Conservation (phyloP, 2,329 filamentous ascomycete genomes). For the Fusarium sublunatum region DNA sequence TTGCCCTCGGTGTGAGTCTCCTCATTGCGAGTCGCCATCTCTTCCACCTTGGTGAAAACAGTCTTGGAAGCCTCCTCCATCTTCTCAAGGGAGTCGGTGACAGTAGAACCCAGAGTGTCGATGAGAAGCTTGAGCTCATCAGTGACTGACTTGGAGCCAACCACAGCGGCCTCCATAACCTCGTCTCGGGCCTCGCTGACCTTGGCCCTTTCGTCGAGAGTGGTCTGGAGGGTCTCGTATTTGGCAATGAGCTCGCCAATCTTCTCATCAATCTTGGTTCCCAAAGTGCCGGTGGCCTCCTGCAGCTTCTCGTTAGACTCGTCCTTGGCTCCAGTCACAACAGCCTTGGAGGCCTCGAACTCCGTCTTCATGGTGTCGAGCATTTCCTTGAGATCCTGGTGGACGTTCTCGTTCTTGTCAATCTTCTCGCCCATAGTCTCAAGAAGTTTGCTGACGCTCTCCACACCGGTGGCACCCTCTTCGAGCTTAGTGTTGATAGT, state of each 20-base stretch:
- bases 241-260: conserved; percentile 84
- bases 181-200: conserved; percentile 78
- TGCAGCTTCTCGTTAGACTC: conserved; percentile 84
- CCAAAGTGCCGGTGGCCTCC: conserved; percentile 64
- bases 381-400: conserved; percentile 76
- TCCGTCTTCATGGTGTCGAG: conserved; percentile 82
- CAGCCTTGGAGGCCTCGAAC: conserved; percentile 85
- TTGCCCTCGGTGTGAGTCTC: conserved; percentile 79
- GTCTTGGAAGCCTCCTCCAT: conserved; percentile 89
- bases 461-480: conserved; percentile 77
- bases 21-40: conserved; percentile 79
- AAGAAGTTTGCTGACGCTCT: conserved; percentile 77
- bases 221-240: conserved; percentile 85
- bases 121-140: conserved; percentile 90
- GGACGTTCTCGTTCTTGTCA: conserved; percentile 65
- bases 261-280: conserved; percentile 70
- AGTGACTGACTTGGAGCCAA: conserved; percentile 79
- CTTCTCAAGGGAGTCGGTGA: conserved; percentile 86
- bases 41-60: conserved; percentile 84
- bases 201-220: conserved; percentile 78
- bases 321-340: conserved; percentile 83
- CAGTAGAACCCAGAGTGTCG: conserved; percentile 82
- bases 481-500: conserved; percentile 81
- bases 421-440: conserved; percentile 74
- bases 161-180: conserved; percentile 78